phyloP scores from a whole-genome alignment of 371 early-diverging fungal genomes.

The Synchytrium microbalum region DNA sequence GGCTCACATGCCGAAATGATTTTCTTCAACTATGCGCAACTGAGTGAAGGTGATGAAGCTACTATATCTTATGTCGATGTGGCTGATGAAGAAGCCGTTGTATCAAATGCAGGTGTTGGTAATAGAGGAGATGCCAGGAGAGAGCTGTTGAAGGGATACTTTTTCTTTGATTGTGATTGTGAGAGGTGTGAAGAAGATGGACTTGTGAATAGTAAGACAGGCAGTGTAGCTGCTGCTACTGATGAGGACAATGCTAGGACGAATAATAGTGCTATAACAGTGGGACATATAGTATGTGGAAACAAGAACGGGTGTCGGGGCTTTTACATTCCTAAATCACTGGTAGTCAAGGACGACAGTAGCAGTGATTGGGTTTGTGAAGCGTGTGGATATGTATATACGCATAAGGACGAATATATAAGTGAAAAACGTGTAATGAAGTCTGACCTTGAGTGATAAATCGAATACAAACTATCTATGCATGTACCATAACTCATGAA shows the following conservation, averaged over 20 bases:
- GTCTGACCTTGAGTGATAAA: too few species aligned
- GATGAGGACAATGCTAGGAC: constrained; percentile 1
- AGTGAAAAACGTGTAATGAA: too few species aligned
- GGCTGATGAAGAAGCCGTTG: constrained; percentile 21
- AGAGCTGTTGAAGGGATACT: constrained; percentile 43
- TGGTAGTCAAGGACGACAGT: neutral
- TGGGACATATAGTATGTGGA: constrained; percentile 12
- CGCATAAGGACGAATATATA: too few species aligned
- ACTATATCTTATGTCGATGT: constrained; percentile 59
- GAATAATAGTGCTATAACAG: neutral
- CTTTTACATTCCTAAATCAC: constrained; percentile 10
- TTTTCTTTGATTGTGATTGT: constrained; percentile 66
- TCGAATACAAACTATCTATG: too few species aligned
- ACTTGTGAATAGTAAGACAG: constrained; percentile 9
- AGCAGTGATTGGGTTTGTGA: constrained; percentile 4
- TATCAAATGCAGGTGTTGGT: neutral
- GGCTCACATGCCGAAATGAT: constrained; percentile 29
- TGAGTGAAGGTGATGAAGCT: constrained; percentile 54
- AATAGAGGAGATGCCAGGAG: constrained; percentile 34
- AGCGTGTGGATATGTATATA: constrained; percentile 3
- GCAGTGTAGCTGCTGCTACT: constrained; percentile 17
- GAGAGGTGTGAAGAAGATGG: constrained; percentile 48
- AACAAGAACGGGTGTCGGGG: constrained; percentile 16
- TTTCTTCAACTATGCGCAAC: constrained; percentile 46
- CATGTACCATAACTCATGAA: too few species aligned